Evolutionary conservation across 805 yeast species (phyloP), one percentile per base, ranked within the genome.

Genomic region (Cephaloascus albidus): DNA sequence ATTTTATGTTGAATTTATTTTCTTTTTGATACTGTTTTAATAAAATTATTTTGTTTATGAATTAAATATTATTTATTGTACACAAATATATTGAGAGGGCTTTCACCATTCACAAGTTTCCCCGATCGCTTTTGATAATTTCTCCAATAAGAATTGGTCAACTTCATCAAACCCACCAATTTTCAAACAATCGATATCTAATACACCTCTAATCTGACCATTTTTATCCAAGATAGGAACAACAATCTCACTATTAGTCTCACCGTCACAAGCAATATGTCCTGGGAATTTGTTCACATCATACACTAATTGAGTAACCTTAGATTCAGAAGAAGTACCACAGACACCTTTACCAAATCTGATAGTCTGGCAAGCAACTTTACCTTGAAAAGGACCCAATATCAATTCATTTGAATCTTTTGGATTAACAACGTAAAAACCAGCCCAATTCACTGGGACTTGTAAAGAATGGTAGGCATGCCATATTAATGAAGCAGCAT

Each of bases 251-350:
- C 95, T 84, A 45, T 82, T 73, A 0, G 97, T 90, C 42, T 81
- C 95, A 0, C 96, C 95, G 61, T 93, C 98, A 61, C 98, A 90
- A 0, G 97, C 97, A 46, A 90, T 93, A 55, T 90, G 97, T 1
- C 95, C 95, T 0, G 95, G 95, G 50, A 77, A 87, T 48, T 72
- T 56, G 17, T 81, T 68, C 2, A 90, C 97, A 55, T 90, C 76
- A 1, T 71, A 67, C 10, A 90, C 96, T 4, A 88, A 52, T 53
- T 87, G 95, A 1, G 95, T 83, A 35, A 56, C 39, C 40, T 59
- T 58, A 1, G 64, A 45, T 0, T 53, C 44, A 0, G 95, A 96
- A 2, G 96, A 95, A 1, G 75, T 63, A 4, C 98, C 97, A 62
- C 97, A 93, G 1, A 90, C 97, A 12, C 98, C 98, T 42, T 63